Evolutionary conservation across 2,329 filamentous ascomycete genomes (phyloP).

Genomic region (Hysterium pulicare): DNA sequence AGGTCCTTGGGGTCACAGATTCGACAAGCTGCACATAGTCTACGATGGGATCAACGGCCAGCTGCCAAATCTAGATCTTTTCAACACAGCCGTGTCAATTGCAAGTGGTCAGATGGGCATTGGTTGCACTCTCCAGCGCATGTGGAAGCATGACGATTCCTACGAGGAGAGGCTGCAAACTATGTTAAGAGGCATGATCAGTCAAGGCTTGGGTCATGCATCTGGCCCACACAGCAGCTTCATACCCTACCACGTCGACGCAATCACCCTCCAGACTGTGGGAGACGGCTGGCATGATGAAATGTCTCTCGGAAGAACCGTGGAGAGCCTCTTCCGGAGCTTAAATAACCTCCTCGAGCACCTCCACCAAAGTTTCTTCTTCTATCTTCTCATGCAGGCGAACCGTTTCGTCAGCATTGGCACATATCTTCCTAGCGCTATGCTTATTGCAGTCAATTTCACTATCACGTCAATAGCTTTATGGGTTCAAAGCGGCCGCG

Average conservation of each 20-base stretch:
- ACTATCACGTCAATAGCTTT: conserved; percentile 90
- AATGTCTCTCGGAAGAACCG: conserved; percentile 85
- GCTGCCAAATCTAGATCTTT: conserved; percentile 88
- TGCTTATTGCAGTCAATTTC: conserved; percentile 91
- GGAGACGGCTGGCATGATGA: conserved; percentile 96
- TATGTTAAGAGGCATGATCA: conserved; percentile 88
- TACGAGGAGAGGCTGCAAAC: conserved; percentile 82
- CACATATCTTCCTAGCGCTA: conserved; percentile 95
- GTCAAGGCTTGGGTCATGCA: conserved; percentile 83
- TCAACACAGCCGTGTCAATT: conserved; percentile 89
- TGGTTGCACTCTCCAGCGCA: conserved; percentile 75
- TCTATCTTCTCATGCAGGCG: conserved; percentile 89
- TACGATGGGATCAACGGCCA: conserved; percentile 97
- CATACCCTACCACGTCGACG: conserved; percentile 96
- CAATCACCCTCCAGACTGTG: conserved; percentile 85
- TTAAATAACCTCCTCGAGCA: conserved; percentile 96
- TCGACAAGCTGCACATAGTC: conserved; percentile 83
- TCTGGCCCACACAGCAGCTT: conserved; percentile 92
- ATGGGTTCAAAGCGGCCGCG: conserved; percentile 80
- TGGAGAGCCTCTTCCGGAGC: conserved; percentile 88
- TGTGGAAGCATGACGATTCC: conserved; percentile 71
- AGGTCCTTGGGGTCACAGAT: conserved; percentile 67
- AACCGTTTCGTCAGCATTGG: conserved; percentile 97
- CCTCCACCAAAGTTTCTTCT: conserved; percentile 98
- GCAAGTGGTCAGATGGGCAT: conserved; percentile 92